Evolutionary conservation across 352 stramenopile genomes (phyloP).

Genomic region (Phytophthora pistaciae): DNA sequence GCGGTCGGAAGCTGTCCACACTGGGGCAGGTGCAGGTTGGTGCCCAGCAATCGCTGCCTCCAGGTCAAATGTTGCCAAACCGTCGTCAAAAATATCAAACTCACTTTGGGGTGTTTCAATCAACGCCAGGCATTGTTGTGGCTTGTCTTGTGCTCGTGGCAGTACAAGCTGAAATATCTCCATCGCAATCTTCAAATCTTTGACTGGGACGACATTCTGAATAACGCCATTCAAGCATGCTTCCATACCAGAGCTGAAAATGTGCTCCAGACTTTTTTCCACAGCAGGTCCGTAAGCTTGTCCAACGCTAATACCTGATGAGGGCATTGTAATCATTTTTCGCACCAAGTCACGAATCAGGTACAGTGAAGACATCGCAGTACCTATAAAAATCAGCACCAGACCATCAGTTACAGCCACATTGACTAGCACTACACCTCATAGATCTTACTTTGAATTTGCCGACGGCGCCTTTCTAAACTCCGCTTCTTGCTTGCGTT

Average conservation of each 20-base stretch:
- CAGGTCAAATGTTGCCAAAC: conserved; percentile 57
- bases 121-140: conserved; percentile 35
- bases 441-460: conserved; percentile 45
- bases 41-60: conserved; percentile 27
- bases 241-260: conserved; percentile 56
- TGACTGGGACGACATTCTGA: conserved; percentile 37
- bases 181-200: conserved; percentile 55
- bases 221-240: conserved; percentile 53
- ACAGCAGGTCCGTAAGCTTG: conserved; percentile 38
- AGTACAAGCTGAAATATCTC: conserved; percentile 66
- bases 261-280: conserved; percentile 43
- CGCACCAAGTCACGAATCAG: conserved; percentile 56
- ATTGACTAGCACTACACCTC: background rate
- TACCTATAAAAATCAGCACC: conserved; percentile 29
- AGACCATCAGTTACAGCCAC: conserved; percentile 1
- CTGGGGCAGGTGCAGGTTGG: background rate
- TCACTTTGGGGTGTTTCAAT: conserved; percentile 29
- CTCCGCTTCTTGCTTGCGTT: conserved; percentile 9
- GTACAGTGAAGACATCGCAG: conserved; percentile 47
- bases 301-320: conserved; percentile 13
- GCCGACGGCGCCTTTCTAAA: conserved; percentile 16
- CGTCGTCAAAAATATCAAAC: conserved; percentile 63
- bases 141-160: conserved; percentile 38
- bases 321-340: conserved; percentile 35
- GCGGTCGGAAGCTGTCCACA: conserved; percentile 41